Evolutionary conservation across 1,284 basidiomycete species (phyloP), one percentile per base, ranked within the genome.

Genomic region (Austropuccinia psidii): DNA sequence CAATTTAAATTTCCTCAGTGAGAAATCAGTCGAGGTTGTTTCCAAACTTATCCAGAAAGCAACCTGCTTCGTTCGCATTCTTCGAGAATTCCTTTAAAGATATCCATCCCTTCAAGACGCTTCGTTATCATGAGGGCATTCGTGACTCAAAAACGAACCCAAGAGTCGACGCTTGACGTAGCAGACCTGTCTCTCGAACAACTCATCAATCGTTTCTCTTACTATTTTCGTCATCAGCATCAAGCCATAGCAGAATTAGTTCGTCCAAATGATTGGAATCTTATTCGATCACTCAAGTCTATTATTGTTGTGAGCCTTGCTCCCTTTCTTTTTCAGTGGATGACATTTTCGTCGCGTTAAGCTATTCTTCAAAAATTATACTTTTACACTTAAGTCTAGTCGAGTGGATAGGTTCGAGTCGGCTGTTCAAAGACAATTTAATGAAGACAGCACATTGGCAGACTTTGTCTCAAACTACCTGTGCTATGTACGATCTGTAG

Each of bases 381-480:
- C 15, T 17, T 7, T 15, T 27, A 11, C 35, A 19, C 29, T 47
- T 19, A 13, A 64, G 60, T 64, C 39, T 33, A 47, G n/a, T 47
- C 60, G 29, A 47, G 49, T 19, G 19, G 60, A 64, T 64, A 8
- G 49, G 31, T 47, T 64, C 13, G 67, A 69, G 45, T 47, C 54
- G 17, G 41, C 45, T 45, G 54, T 69, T 21, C 50, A 60, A 33
- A 69, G 33, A 49, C 52, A 69, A 33, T 54, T 69, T 4, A 31
- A 54, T 19, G 52, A 19, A 45, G 55, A 69, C 45, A 52, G 67
- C 21, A 60, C 67, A 29, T 49, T 69, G 33, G 50, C 41, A 31
- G 67, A 69, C 41, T 69, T 69, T 57, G 19, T 69, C n/a, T 57
- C 41, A 6, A 69, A 69, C 58, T 69, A 69, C 21, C 54, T 69